Percentiles rank a stretch among this genome's conserved stretches.
Evolutionary conservation across 2,329 filamentous ascomycete species (phyloP).

Genomic region (Xylariomycetidae sp.): DNA sequence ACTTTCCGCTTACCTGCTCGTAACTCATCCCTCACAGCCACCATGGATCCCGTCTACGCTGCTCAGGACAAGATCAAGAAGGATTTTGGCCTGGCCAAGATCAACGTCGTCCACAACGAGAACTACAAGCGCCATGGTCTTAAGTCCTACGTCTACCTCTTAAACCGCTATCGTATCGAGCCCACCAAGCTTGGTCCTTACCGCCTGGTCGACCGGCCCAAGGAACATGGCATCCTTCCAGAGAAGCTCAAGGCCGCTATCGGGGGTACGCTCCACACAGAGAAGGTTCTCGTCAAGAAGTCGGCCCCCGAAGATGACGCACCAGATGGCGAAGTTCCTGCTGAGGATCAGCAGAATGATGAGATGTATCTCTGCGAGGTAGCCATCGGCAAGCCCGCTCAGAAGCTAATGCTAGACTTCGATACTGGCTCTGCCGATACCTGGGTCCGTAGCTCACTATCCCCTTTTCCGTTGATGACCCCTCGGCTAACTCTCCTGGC

Average conservation of each 20-base stretch:
- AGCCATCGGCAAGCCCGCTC: constrained; percentile 59
- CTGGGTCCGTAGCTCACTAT: constrained; percentile 46
- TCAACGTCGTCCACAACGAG: constrained; percentile 51
- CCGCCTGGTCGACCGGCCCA: constrained; percentile 42
- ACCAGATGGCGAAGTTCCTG: constrained; percentile 45
- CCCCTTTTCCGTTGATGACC: no score
- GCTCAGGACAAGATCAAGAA: constrained; percentile 31
- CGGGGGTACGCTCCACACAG: constrained; percentile 43
- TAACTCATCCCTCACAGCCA: constrained; percentile 6
- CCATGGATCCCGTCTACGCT: constrained; percentile 31
- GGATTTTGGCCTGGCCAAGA: constrained; percentile 36
- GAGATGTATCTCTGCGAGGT: constrained; percentile 58
- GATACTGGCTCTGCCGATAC: constrained; percentile 69
- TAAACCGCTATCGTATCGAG: constrained; percentile 59
- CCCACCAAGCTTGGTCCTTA: constrained; percentile 62
- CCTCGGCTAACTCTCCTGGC: no score
- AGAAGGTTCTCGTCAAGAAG: constrained; percentile 46
- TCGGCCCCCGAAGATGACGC: constrained; percentile 24
- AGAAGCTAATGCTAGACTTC: constrained; percentile 60
- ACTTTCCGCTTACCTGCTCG: constrained; percentile 1
- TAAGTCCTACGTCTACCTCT: constrained; percentile 58
- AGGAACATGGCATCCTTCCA: constrained; percentile 41
- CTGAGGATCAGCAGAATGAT: constrained; percentile 65
- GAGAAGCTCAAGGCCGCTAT: constrained; percentile 37
- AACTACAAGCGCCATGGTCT: constrained; percentile 55